Base-by-base conservation (phyloP, 441 rosid genomes). In the Gossypium davidsonii region DNA sequence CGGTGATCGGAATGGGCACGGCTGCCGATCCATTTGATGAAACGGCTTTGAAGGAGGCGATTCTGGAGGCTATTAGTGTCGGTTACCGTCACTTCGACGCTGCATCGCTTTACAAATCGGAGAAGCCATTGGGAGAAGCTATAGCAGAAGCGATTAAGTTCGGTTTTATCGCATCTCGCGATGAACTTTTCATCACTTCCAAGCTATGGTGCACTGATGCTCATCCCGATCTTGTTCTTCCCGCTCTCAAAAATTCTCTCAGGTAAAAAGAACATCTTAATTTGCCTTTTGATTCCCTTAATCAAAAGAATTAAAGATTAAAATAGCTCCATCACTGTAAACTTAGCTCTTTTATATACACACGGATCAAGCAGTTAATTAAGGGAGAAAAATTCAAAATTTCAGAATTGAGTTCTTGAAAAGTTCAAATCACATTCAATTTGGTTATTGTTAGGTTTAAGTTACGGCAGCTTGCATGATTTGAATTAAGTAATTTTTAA, bases 1-100 rank as follows among this genome's bases (percentile, higher is more conserved):
- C 88, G 20, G 77, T 75, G 34, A 73, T 25, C 1, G 82, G 78
- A 0, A 49, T 85, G 70, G 88, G 82, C 31, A 70, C 79, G 6
- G 74, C 76, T 1, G 74, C 70, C 1, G 34, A 53, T 49, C 77
- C 58, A 0, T 57, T 63, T 6, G 73, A 71, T 5, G 74, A 31
- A 74, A 4, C 23, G 0, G 71, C 15, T 28, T 4, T 76, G 60
- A 71, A 65, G 53, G 1, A 52, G 1, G 81, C 77, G 1, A 48
- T 78, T 0, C 31, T 83, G 26, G 79, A 79, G 18, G 81, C 88
- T 18, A 74, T 83, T 18, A 71, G 61, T 65, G 59, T 76, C 1
- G 88, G 86, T 20, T 78, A 78, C 73, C 11, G 85, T 42, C 85
- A 78, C 76, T 81, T 83, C 23, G 86, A 83, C 76, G 73, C 81